A percentile compares a stretch with the other conserved stretches of the same genome.
phyloP scores from a whole-genome alignment of 345 rosid genomes.

The Arabidopsis arenosa region DNA sequence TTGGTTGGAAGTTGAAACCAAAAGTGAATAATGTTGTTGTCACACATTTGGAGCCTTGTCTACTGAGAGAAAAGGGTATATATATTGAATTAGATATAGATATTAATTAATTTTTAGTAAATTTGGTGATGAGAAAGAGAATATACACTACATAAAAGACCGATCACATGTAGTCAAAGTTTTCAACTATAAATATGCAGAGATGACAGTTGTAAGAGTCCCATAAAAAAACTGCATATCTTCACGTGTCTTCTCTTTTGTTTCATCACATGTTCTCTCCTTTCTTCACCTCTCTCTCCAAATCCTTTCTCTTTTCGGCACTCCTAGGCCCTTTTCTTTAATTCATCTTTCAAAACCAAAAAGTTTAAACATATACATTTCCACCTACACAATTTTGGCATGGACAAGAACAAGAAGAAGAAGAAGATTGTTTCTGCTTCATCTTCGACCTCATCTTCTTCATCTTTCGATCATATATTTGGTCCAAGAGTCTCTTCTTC shows the following conservation, averaged over 20 bases:
- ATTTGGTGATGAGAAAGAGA: not conserved
- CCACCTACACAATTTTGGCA: constrained; percentile 27
- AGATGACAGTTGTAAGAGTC: constrained; percentile 33
- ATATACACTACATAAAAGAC: constrained; percentile 11
- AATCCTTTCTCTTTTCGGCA: constrained; percentile 40
- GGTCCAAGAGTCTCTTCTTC: constrained; percentile 45
- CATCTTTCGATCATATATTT: constrained; percentile 42
- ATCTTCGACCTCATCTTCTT: constrained; percentile 34
- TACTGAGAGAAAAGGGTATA: not conserved
- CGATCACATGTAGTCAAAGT: constrained; percentile 42
- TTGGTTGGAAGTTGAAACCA: not conserved
- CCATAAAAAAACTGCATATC: constrained; percentile 36
- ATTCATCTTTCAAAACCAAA: constrained; percentile 17
- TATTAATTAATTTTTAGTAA: not conserved
- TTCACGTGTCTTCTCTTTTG: constrained; percentile 47
- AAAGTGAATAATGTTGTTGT: not conserved
- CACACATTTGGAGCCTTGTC: not conserved
- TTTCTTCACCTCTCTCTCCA: constrained; percentile 34
- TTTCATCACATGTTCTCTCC: constrained; percentile 38
- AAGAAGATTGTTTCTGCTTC: constrained; percentile 31
- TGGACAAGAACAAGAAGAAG: constrained; percentile 45
- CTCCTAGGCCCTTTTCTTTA: constrained; percentile 17
- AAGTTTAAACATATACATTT: not conserved
- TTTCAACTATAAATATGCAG: constrained; percentile 43
- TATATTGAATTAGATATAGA: not conserved